Evolutionary conservation across 1,284 basidiomycete species (phyloP).

Genomic region (Mycosarcoma maydis): DNA sequence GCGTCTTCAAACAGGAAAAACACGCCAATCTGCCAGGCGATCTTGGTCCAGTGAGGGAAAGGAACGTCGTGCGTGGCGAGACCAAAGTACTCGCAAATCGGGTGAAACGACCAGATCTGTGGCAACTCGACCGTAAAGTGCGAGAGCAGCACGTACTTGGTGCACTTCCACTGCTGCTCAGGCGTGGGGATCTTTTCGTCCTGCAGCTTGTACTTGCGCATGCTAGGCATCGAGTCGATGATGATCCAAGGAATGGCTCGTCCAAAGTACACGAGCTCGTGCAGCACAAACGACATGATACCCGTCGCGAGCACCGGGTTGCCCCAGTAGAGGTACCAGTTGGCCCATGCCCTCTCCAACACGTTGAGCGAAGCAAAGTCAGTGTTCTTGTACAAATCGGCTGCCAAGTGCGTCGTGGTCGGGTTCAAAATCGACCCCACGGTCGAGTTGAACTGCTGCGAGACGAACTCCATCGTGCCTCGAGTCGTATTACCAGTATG

Average conservation of each 20-base stretch:
- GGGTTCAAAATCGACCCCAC: constrained; percentile 44
- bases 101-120: constrained; percentile 96
- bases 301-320: constrained; percentile 95
- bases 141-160: constrained; percentile 90
- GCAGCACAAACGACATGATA: constrained; percentile 89
- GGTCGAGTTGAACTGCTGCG: constrained; percentile 48
- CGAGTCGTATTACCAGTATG: neutral
- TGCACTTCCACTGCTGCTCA: constrained; percentile 93
- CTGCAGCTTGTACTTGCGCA: constrained; percentile 93
- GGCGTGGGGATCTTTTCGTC: constrained; percentile 79
- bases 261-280: constrained; percentile 97
- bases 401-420: constrained; percentile 66
- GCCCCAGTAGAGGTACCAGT: constrained; percentile 68
- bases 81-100: constrained; percentile 85
- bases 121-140: constrained; percentile 97
- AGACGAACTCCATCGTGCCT: constrained; percentile 45
- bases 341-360: constrained; percentile 67
- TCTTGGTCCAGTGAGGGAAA: constrained; percentile 73
- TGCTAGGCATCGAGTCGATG: constrained; percentile 92
- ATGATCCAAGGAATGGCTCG: constrained; percentile 95
- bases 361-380: constrained; percentile 55
- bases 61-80: constrained; percentile 93
- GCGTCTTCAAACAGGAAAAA: constrained; percentile 98
- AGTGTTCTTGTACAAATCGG: constrained; percentile 59
- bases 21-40: constrained; percentile 79